These are phyloP conservation scores for Apocynum venetum DNA, from an alignment of 257 asterid genomes.

Conservation along the genomic window DNA sequence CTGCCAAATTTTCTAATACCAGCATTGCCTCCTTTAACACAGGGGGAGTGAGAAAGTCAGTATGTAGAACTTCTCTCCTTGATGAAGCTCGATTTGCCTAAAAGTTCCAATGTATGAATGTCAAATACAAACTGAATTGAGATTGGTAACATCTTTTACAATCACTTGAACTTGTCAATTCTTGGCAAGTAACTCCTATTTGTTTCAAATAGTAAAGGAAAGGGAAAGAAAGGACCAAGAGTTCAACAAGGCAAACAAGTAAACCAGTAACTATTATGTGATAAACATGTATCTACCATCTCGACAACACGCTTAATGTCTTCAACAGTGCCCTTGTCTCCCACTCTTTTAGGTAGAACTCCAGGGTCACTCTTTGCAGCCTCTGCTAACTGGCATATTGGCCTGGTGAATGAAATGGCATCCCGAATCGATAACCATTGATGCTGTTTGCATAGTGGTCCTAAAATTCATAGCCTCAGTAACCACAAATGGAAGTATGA, in stretches of 20 bases:
- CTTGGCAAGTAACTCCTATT: background rate
- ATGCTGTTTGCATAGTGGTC: background rate
- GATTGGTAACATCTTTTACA: slow-evolving; percentile 1
- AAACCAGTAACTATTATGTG: background rate
- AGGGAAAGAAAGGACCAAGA: background rate
- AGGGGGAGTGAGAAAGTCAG: slow-evolving; percentile 80
- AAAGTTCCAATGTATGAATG: slow-evolving; percentile 7
- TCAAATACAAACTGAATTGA: background rate
- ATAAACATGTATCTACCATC: slow-evolving; percentile 46
- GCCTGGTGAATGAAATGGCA: slow-evolving; percentile 3
- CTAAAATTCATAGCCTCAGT: slow-evolving; percentile 6
- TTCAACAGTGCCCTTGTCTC: slow-evolving; percentile 55
- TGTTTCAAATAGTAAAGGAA: background rate
- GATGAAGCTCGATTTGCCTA: slow-evolving; percentile 79
- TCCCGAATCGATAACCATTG: background rate
- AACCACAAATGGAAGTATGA: background rate
- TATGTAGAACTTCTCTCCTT: slow-evolving; percentile 72
- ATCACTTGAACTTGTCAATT: background rate
- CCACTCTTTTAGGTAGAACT: slow-evolving; percentile 40
- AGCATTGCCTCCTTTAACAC: slow-evolving; percentile 66
- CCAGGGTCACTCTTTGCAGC: slow-evolving; percentile 58
- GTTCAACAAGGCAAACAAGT: slow-evolving; percentile 2
- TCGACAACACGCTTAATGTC: slow-evolving; percentile 71
- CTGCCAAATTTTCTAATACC: slow-evolving; percentile 54
- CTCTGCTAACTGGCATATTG: slow-evolving; percentile 43